Evolutionary conservation across 106 monocot genomes (phyloP), one percentile per base, ranked within the genome.

Genomic region (Vanilla planifolia): DNA sequence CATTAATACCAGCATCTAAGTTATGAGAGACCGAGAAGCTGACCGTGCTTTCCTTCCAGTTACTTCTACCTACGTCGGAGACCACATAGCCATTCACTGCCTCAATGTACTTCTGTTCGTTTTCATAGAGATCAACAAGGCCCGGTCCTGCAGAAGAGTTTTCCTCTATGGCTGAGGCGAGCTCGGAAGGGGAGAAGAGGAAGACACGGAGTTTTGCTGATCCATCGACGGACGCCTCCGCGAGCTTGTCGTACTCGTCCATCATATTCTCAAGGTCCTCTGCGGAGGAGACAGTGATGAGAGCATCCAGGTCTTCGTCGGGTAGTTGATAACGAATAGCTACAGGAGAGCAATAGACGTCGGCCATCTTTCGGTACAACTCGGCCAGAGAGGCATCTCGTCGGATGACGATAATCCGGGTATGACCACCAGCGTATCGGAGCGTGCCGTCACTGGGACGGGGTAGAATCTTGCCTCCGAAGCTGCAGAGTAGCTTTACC

Each of bases 231-330:
- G 56, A 63, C 2, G 59, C 33, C 53, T 62, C 66, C 35, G 56
- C 50, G 29, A 92, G 43, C 65, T 80, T 86, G 26, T 86, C 95
- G 68, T 80, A 86, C 77, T 95, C 95, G 48, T 95, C 95, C 86
- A 95, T 69, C 89, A 95, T 89, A 71, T 95, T 90, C 24, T 95
- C 95, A 25, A 95, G 71, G 51, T 95, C 95, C 71, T 95, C 95
- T 3, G 64, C 36, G 20, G 75, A 71, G 28, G 89, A 83, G 20
- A 95, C 83, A 11, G 89, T 83, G 63, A 95, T 75, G 44, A 95
- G 78, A 16, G 86, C 73, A 63, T 95, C 95, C 35, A 95, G 80
- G 50, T 88, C 95, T 62, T 89, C 86, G 48, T 75, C 89, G 6
- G 95, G 89, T 25, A 95, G 83, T 73, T 89, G 85, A 71, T 89